These are phyloP conservation scores for Carex arenaria DNA, from an alignment of 202 grass and related monocot genomes.

Conservation along the genomic window DNA sequence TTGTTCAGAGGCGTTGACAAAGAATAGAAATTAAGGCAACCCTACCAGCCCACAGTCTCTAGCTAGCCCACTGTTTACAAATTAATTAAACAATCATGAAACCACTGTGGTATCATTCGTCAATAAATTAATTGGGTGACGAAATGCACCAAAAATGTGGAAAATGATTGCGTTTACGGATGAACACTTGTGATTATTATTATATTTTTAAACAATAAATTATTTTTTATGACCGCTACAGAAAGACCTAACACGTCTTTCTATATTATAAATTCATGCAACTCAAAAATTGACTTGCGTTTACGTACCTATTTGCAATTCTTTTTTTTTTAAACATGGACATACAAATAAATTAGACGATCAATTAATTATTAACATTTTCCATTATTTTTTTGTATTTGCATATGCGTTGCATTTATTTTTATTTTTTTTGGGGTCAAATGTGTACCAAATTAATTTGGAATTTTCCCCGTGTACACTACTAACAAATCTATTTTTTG, in stretches of 20 bases:
- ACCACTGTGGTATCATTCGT: not conserved
- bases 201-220: not conserved
- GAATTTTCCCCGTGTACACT: not conserved
- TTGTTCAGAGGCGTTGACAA: not conserved
- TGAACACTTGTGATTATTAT: not conserved
- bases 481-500: too few relatives aligned
- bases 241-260: too few relatives aligned
- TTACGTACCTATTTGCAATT: not conserved
- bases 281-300: not conserved
- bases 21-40: too few relatives aligned
- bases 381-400: not conserved
- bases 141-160: not conserved
- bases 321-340: not conserved
- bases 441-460: not conserved
- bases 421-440: not conserved
- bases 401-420: not conserved
- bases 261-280: not conserved
- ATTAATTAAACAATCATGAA: not conserved
- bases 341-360: not conserved
- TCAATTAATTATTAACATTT: not conserved
- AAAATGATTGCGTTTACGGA: not conserved
- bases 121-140: not conserved
- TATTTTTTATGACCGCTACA: not conserved
- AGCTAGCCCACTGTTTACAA: not conserved
- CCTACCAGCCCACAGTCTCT: not conserved